These are phyloP conservation scores for Podaxis sp. DNA, from an alignment of 768 basidiomycete species.

Conservation along the genomic window DNA sequence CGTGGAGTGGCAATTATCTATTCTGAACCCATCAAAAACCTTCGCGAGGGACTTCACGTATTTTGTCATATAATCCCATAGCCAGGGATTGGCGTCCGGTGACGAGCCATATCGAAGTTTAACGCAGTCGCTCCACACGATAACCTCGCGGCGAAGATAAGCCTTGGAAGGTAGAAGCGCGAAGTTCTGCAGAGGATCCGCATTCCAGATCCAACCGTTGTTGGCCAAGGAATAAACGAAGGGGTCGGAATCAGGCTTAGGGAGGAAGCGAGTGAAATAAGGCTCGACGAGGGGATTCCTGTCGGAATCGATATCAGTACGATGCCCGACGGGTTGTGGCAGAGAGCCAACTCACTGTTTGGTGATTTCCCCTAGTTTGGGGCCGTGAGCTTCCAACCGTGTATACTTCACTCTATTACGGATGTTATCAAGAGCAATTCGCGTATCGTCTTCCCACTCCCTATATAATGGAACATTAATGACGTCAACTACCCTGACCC, in stretches of 20 bases:
- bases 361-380: slow-evolving; percentile 79
- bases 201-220: slow-evolving; percentile 99
- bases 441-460: slow-evolving; percentile 85
- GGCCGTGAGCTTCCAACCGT: slow-evolving; percentile 80
- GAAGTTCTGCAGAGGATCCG: slow-evolving; percentile 93
- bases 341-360: slow-evolving; percentile 48
- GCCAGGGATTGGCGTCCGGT: slow-evolving; percentile 84
- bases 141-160: slow-evolving; percentile 93
- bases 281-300: slow-evolving; percentile 86
- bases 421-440: slow-evolving; percentile 70
- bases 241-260: slow-evolving; percentile 41
- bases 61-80: slow-evolving; percentile 88
- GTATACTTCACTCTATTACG: slow-evolving; percentile 77
- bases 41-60: slow-evolving; percentile 82
- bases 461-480: slow-evolving; percentile 87
- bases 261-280: slow-evolving; percentile 86
- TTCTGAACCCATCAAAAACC: slow-evolving; percentile 92
- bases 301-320: slow-evolving; percentile 1
- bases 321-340: slow-evolving; percentile 5
- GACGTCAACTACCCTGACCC: slow-evolving; percentile 79
- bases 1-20: slow-evolving; percentile 99
- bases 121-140: slow-evolving; percentile 98
- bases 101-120: slow-evolving; percentile 91
- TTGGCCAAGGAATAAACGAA: slow-evolving; percentile 83
- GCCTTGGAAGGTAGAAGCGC: slow-evolving; percentile 90